Conservation (phyloP, 345 rosid genomes). For the Eutrema heterophyllum region DNA sequence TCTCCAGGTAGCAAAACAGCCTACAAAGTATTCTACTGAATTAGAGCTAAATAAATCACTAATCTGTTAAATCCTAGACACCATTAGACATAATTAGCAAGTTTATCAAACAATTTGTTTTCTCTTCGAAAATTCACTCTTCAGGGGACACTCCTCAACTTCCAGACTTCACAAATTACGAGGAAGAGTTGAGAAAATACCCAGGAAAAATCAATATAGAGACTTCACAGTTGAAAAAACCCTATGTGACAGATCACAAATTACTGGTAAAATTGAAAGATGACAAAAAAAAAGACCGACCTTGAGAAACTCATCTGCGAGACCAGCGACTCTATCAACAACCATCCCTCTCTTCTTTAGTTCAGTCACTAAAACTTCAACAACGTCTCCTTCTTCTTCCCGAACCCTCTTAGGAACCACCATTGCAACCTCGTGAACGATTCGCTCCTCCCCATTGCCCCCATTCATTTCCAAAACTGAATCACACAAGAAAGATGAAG, state of each 20-base stretch:
- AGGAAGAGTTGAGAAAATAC: not conserved
- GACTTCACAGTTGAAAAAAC: not conserved
- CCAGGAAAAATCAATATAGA: not conserved
- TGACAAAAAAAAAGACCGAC: conserved; percentile 26
- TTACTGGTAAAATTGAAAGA: not conserved
- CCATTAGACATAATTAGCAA: not conserved
- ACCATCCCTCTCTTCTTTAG: conserved; percentile 57
- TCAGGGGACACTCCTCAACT: not conserved
- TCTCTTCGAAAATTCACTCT: not conserved
- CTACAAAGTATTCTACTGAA: not conserved
- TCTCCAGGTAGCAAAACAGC: not conserved
- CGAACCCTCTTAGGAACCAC: conserved; percentile 57
- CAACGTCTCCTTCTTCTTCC: conserved; percentile 49
- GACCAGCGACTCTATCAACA: conserved; percentile 61
- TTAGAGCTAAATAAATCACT: not conserved
- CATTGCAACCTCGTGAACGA: conserved; percentile 63
- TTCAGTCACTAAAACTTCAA: conserved; percentile 62
- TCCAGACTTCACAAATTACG: not conserved
- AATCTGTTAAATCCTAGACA: not conserved
- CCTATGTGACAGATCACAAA: not conserved
- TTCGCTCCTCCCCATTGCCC: conserved; percentile 38
- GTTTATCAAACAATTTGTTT: not conserved
- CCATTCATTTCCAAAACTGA: conserved; percentile 45
- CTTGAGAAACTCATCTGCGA: conserved; percentile 74
- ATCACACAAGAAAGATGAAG: conserved; percentile 3